Percentiles rank a stretch among this genome's conserved stretches.
Evolutionary conservation across 1,139 yeast genomes (phyloP).

Genomic region (Suhomyces atakaporum): DNA sequence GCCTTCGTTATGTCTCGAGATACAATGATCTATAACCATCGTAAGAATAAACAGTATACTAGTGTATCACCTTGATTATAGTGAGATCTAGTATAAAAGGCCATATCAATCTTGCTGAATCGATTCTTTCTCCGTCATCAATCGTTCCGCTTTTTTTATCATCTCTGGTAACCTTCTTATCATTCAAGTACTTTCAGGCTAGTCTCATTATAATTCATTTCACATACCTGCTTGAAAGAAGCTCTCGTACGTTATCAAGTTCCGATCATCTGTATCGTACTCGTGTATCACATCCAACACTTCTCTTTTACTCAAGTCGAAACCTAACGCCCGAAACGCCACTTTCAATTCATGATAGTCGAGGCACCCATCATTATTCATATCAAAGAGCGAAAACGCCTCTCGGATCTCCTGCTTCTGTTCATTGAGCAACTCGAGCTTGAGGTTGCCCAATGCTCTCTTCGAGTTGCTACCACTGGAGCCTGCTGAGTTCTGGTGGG

Average conservation of each 20-base stretch:
- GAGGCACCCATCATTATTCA: conserved; percentile 85
- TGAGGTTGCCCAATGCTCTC: conserved; percentile 38
- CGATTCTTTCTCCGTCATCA: too few species aligned
- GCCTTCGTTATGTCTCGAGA: too few species aligned
- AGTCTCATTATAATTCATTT: too few species aligned
- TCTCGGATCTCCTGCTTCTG: conserved; percentile 92
- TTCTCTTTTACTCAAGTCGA: conserved; percentile 78
- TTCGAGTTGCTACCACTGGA: conserved; percentile 18
- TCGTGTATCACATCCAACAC: conserved; percentile 80
- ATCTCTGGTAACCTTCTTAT: too few species aligned
- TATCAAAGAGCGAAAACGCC: conserved; percentile 90
- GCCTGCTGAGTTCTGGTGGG: too few species aligned
- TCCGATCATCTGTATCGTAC: conserved; percentile 75
- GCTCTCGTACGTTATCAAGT: conserved; percentile 75
- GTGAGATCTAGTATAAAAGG: too few species aligned
- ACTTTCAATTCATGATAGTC: conserved; percentile 93
- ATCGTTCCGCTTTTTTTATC: too few species aligned
- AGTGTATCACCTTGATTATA: too few species aligned
- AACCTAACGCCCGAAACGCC: conserved; percentile 92
- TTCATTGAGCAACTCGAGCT: conserved; percentile 76
- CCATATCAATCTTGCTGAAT: too few species aligned
- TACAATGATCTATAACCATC: too few species aligned
- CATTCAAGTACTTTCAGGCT: too few species aligned
- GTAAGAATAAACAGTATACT: too few species aligned
- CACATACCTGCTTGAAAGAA: conserved; percentile 72